Conservation (phyloP, 257 asterid genomes). For the Catharanthus roseus region DNA sequence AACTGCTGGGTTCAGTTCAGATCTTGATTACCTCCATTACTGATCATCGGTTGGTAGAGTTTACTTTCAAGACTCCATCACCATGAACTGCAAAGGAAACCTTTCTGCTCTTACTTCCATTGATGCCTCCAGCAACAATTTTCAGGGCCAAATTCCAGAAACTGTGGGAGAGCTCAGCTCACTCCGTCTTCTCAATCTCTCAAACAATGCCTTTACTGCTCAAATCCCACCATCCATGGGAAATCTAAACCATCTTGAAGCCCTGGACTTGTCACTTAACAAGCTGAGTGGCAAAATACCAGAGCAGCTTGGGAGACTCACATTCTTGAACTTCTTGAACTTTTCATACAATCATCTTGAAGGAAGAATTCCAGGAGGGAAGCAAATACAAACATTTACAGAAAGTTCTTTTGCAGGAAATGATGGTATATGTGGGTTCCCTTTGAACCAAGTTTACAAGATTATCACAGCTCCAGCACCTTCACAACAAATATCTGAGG, state of each 20-base stretch:
- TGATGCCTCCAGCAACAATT: conserved; percentile 47
- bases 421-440: conserved; percentile 13
- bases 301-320: conserved; percentile 28
- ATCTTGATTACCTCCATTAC: conserved; percentile 23
- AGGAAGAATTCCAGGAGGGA: conserved; percentile 42
- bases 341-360: conserved; percentile 35
- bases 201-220: conserved; percentile 30
- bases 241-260: conserved; percentile 38
- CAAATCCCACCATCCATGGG: not conserved
- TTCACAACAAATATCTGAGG: not conserved
- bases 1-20: conserved; percentile 34
- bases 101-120: conserved; percentile 29
- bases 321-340: conserved; percentile 44
- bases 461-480: not conserved
- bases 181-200: conserved; percentile 34
- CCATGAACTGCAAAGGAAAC: conserved; percentile 28
- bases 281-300: conserved; percentile 43
- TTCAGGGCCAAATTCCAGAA: conserved; percentile 38
- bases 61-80: conserved; percentile 27
- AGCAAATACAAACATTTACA: conserved; percentile 39
- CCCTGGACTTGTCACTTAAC: conserved; percentile 51
- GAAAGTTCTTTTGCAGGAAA: conserved; percentile 38
- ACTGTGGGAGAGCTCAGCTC: conserved; percentile 24
- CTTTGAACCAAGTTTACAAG: not conserved
- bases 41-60: not conserved